phyloP scores from a whole-genome alignment of 108 stramenopile genomes.

The Skeletonema potamos region DNA sequence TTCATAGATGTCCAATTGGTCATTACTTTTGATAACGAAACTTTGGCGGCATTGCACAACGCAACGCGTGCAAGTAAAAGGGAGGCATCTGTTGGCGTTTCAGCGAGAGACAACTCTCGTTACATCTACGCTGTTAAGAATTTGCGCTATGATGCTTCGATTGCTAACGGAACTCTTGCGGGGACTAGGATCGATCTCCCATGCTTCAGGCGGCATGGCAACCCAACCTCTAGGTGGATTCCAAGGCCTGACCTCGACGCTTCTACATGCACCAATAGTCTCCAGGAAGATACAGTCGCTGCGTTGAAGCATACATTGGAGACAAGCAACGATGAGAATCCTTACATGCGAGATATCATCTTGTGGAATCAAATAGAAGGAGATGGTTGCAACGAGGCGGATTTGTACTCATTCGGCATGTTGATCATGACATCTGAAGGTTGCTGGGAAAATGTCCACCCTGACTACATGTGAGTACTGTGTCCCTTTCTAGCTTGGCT shows the following conservation, averaged over 20 bases:
- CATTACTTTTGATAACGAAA: slow-evolving; percentile 32
- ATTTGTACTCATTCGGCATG: slow-evolving; percentile 33
- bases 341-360: slow-evolving; percentile 28
- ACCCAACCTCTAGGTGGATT: slow-evolving; percentile 42
- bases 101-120: slow-evolving; percentile 4
- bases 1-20: slow-evolving; percentile 32
- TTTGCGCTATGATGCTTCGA: slow-evolving; percentile 34
- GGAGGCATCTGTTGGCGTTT: not conserved
- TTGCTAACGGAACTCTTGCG: slow-evolving; percentile 21
- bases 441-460: slow-evolving; percentile 59
- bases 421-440: slow-evolving; percentile 40
- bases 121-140: slow-evolving; percentile 27
- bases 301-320: slow-evolving; percentile 18
- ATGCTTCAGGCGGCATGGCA: slow-evolving; percentile 5
- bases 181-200: slow-evolving; percentile 11
- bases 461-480: slow-evolving; percentile 34
- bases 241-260: slow-evolving; percentile 28
- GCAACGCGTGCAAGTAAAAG: slow-evolving; percentile 3
- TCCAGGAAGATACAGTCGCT: slow-evolving; percentile 10
- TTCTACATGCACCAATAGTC: slow-evolving; percentile 22
- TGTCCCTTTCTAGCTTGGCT: not conserved
- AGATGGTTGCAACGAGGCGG: slow-evolving; percentile 33
- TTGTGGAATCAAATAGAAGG: slow-evolving; percentile 23
- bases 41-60: slow-evolving; percentile 23
- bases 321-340: slow-evolving; percentile 41